Conservation (phyloP, 2,329 filamentous ascomycete species). For the Neonectria hederae region DNA sequence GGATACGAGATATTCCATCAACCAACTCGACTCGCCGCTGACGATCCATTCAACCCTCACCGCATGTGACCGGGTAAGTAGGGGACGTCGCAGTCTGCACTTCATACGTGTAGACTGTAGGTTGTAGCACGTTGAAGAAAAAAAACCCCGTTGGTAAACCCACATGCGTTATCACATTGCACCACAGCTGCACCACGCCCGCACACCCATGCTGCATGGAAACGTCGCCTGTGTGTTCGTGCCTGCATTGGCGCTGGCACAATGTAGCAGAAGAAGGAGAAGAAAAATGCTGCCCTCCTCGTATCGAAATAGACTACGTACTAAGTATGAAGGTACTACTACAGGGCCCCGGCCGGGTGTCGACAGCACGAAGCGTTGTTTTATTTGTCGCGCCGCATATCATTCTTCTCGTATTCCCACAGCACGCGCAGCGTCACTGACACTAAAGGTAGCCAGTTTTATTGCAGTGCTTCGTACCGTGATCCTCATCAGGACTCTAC, state of each 20-base stretch:
- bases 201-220: conserved; percentile 3
- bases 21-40: neutral
- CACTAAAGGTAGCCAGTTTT: conserved; percentile 2
- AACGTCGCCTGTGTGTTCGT: conserved; percentile 15
- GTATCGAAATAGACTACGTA: neutral
- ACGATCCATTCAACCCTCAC: neutral
- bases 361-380: conserved; percentile 4
- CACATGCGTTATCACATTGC: conserved; percentile 17
- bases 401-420: conserved; percentile 20
- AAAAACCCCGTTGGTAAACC: neutral
- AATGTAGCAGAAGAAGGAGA: neutral
- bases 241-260: conserved; percentile 12
- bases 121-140: neutral
- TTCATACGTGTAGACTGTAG: neutral
- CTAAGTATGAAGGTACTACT: neutral
- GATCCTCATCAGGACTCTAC: neutral
- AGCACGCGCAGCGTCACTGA: conserved; percentile 13
- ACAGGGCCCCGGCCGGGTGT: neutral
- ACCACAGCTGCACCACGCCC: conserved; percentile 12
- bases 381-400: conserved; percentile 14
- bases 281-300: neutral
- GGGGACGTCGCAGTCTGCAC: no score
- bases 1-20: conserved; percentile 5
- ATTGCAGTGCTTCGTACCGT: neutral
- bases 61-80: neutral